A percentile compares a stretch with the other conserved stretches of the same genome.
phyloP scores from a whole-genome alignment of 768 basidiomycete species.

The Ramaria sp. region DNA sequence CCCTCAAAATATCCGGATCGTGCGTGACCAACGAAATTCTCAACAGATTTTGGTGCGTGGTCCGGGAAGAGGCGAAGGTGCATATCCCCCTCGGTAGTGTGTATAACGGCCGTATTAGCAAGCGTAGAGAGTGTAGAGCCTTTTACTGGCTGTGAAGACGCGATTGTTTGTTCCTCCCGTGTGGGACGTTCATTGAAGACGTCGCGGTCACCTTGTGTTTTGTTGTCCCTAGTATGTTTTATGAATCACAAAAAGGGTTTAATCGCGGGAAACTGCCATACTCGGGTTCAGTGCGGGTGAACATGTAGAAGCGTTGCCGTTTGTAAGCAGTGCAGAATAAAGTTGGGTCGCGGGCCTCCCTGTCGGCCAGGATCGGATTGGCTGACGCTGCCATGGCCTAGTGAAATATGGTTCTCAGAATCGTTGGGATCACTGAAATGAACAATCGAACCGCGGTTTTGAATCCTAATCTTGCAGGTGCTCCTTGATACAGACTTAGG shows the following conservation, averaged over 20 bases:
- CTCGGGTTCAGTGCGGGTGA: slow-evolving; percentile 86
- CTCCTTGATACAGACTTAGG: slow-evolving; percentile 84
- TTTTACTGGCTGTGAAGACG: slow-evolving; percentile 30
- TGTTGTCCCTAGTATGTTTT: slow-evolving; percentile 51
- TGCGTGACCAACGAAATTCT: slow-evolving; percentile 93
- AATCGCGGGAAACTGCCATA: slow-evolving; percentile 31
- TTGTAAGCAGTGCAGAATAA: slow-evolving; percentile 92
- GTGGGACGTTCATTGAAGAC: slow-evolving; percentile 98
- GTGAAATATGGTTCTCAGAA: not conserved
- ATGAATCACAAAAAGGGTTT: not conserved
- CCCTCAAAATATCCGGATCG: slow-evolving; percentile 87
- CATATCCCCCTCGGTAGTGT: slow-evolving; percentile 93
- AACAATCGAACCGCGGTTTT: slow-evolving; percentile 60
- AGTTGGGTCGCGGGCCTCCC: slow-evolving; percentile 77
- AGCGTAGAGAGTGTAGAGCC: slow-evolving; percentile 52
- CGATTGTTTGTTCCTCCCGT: slow-evolving; percentile 84
- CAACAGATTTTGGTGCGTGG: slow-evolving; percentile 89
- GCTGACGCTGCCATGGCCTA: slow-evolving; percentile 92
- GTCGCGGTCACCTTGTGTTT: slow-evolving; percentile 76
- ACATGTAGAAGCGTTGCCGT: slow-evolving; percentile 87
- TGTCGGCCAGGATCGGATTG: slow-evolving; percentile 87
- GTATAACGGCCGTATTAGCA: slow-evolving; percentile 77
- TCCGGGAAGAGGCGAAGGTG: slow-evolving; percentile 82
- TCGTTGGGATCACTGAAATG: not conserved
- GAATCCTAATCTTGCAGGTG: slow-evolving; percentile 76